Percentiles rank a stretch among this genome's conserved stretches.
Evolutionary conservation across 192 early-diverging fungal genomes (phyloP).

Genomic region (Linnemannia elongata): DNA sequence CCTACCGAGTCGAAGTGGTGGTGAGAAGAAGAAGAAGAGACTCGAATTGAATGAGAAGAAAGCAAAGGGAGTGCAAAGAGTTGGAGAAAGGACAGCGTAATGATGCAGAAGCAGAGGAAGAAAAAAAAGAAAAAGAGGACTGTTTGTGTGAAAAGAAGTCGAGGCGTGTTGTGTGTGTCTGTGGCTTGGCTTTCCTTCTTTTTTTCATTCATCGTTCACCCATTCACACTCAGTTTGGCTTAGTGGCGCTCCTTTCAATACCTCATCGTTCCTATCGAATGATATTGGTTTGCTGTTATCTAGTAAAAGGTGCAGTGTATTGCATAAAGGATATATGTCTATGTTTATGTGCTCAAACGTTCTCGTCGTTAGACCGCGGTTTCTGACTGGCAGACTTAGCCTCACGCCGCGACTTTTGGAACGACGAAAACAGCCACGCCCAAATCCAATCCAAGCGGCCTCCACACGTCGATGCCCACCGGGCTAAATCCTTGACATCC

Average conservation of each 20-base stretch:
- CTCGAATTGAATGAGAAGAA: neutral
- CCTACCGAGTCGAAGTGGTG: neutral
- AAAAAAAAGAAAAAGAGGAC: neutral
- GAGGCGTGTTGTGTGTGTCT: slow-evolving; percentile 9
- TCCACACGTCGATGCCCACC: slow-evolving; percentile 51
- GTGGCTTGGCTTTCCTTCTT: neutral
- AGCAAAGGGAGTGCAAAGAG: neutral
- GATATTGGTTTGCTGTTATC: neutral
- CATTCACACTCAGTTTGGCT: neutral
- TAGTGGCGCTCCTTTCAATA: neutral
- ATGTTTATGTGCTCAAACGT: slow-evolving; percentile 14
- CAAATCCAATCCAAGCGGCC: slow-evolving; percentile 53
- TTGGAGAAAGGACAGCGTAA: neutral
- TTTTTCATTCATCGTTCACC: neutral
- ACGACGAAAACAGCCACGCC: slow-evolving; percentile 45
- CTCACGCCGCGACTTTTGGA: slow-evolving; percentile 24
- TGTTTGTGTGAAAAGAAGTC: neutral
- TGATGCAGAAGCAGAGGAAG: neutral
- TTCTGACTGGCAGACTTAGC: neutral
- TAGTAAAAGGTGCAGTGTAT: neutral
- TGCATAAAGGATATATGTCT: neutral
- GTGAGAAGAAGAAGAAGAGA: neutral
- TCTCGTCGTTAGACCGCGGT: slow-evolving; percentile 39
- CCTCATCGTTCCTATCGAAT: neutral
- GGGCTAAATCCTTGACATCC: slow-evolving; percentile 37